Percentiles rank a stretch among this genome's conserved stretches.
Conservation (phyloP, 1,139 yeast species). For the Diutina sp. region DNA sequence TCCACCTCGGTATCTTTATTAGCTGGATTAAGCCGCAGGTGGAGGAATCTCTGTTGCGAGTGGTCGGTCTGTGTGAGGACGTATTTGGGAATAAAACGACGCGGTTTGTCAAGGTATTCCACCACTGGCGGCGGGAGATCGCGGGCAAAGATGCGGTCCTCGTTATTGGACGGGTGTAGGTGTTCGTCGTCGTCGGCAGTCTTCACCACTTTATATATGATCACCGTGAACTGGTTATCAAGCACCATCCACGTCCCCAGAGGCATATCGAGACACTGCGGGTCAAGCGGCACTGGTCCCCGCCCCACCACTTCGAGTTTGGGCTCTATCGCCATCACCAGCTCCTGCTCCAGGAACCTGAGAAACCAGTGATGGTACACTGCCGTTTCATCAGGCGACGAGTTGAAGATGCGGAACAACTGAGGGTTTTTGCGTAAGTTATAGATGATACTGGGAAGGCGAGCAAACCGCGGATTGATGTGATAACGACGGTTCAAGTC, state of each 20-base stretch:
- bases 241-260: slow-evolving; percentile 4
- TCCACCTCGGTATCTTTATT: neutral
- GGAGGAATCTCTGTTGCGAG: slow-evolving; percentile 21
- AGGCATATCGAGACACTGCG: slow-evolving; percentile 5
- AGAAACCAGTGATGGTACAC: slow-evolving; percentile 21
- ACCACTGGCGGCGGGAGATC: neutral
- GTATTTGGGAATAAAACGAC: slow-evolving; percentile 9
- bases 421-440: slow-evolving; percentile 22
- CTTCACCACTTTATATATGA: neutral
- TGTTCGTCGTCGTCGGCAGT: neutral
- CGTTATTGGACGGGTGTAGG: neutral
- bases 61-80: slow-evolving; percentile 20
- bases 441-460: slow-evolving; percentile 18
- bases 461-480: slow-evolving; percentile 15
- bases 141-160: neutral
- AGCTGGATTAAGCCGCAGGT: neutral
- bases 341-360: slow-evolving; percentile 8
- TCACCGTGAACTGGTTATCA: neutral
- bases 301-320: slow-evolving; percentile 8
- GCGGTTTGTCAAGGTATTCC: neutral
- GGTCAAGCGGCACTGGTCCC: slow-evolving; percentile 8
- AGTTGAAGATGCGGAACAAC: slow-evolving; percentile 23
- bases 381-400: slow-evolving; percentile 34
- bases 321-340: slow-evolving; percentile 18
- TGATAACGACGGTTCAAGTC: slow-evolving; percentile 10